phyloP scores from a whole-genome alignment of 73 alveolate species.

The Loxodes magnus region DNA sequence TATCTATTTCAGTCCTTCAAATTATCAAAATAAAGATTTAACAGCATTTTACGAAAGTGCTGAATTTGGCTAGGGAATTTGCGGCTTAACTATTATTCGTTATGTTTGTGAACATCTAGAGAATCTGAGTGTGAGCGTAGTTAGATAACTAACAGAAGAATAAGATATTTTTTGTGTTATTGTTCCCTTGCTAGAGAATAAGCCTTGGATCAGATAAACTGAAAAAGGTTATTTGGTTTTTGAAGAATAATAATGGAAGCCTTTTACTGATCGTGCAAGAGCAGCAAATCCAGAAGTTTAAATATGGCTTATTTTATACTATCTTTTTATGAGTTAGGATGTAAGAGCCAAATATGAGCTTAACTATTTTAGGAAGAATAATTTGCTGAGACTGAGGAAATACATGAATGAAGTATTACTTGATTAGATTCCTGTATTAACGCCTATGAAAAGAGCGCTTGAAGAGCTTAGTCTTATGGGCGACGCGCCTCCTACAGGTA shows the following conservation, averaged over 20 bases:
- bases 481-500: constrained; percentile 30
- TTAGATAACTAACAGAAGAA: constrained; percentile 93
- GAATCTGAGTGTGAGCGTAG: constrained; percentile 89
- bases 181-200: constrained; percentile 96
- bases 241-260: constrained; percentile 86
- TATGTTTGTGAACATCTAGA: constrained; percentile 94
- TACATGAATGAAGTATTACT: constrained; percentile 91
- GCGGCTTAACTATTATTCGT: constrained; percentile 87
- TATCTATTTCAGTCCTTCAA: constrained; percentile 17
- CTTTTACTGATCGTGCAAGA: constrained; percentile 34
- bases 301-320: constrained; percentile 95
- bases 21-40: constrained; percentile 32
- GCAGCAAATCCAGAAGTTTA: constrained; percentile 86
- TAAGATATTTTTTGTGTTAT: constrained; percentile 93
- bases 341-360: constrained; percentile 94
- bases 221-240: constrained; percentile 61
- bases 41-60: background rate
- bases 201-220: constrained; percentile 87
- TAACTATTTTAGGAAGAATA: constrained; percentile 83
- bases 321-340: constrained; percentile 93
- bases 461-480: constrained; percentile 74
- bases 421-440: constrained; percentile 93
- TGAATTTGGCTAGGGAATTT: constrained; percentile 70
- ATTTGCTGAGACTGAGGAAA: constrained; percentile 90
- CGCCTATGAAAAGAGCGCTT: constrained; percentile 84